Base-by-base conservation (phyloP, 441 rosid genomes). In the Viola pubescens region DNA sequence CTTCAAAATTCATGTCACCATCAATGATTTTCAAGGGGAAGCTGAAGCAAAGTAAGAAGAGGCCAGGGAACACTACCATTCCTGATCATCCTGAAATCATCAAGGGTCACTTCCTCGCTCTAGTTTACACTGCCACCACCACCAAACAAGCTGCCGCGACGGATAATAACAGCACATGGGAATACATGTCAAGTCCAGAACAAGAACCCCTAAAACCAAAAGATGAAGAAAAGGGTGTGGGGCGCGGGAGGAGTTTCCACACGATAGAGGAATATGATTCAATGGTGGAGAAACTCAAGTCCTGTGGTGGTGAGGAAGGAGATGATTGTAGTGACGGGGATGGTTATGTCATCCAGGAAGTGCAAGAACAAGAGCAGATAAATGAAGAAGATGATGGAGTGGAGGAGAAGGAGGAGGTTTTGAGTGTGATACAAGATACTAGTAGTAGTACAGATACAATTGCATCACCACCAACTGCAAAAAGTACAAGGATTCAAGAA, bases 251-350 rank as follows among this genome's bases (percentile, higher is more conserved):
- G 70, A 76, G 75, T 61, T 76, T 76, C 61, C 81, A 76, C 49
- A 73, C 83, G 0, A 73, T 74, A 9, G 71, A 76, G 62, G 81
- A 79, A 47, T 77, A 53, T 8, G 77, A 77, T 45, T 72, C 66
- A 13, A 37, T 79, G 63, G 56, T 72, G 26, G 70, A 63, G 55
- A 68, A 40, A 14, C 14, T 60, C 3, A 40, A 61, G 37, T 34
- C 49, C 3, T 70, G 67, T 4, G 61, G 12, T 26, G 52, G 7
- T 9, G 38, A 41, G 47, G 56, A 37, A 41, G 10, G 39, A 12
- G 57, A 52, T 19, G 38, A n/a, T 49, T 37, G 40, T 37, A 53
- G 63, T 39, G 37, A 39, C 41, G 48, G 46, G 14, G 53, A 53
- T 9, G 46, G 54, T 14, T 55, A 54, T 43, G 34, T 11, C 45